Evolutionary conservation across 1,284 basidiomycete genomes (phyloP).

Genomic region (Sphaerobolus stellatus): DNA sequence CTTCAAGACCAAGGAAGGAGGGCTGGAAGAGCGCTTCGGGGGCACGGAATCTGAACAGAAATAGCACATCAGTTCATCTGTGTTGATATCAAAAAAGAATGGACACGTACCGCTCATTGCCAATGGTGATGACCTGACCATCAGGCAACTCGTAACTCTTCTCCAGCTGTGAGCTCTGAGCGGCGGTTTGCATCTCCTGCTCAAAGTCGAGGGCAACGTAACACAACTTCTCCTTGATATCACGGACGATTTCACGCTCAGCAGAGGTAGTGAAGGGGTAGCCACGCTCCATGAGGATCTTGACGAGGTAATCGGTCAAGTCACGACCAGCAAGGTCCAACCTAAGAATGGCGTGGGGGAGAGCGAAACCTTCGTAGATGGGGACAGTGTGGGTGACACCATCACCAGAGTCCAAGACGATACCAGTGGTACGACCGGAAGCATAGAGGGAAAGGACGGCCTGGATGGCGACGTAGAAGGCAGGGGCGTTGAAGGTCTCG

Average conservation of each 20-base stretch:
- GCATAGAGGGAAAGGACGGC: slow-evolving; percentile 92
- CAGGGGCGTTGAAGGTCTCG: slow-evolving; percentile 93
- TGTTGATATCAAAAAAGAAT: background rate
- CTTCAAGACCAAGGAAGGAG: slow-evolving; percentile 88
- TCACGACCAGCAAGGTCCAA: slow-evolving; percentile 95
- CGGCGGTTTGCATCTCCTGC: slow-evolving; percentile 92
- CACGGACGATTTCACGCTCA: slow-evolving; percentile 94
- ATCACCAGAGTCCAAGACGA: slow-evolving; percentile 92
- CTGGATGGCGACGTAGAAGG: slow-evolving; percentile 93
- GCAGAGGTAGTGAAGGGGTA: slow-evolving; percentile 94
- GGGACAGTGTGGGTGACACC: slow-evolving; percentile 94
- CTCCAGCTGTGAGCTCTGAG: slow-evolving; percentile 88
- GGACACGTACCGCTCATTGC: slow-evolving; percentile 80
- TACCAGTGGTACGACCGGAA: slow-evolving; percentile 90
- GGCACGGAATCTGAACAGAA: slow-evolving; percentile 75
- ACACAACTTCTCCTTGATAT: slow-evolving; percentile 98
- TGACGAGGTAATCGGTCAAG: slow-evolving; percentile 89
- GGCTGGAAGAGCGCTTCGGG: slow-evolving; percentile 99
- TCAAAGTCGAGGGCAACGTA: slow-evolving; percentile 97
- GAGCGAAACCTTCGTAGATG: slow-evolving; percentile 94
- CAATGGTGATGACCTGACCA: slow-evolving; percentile 95
- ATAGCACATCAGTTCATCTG: slow-evolving; percentile 6
- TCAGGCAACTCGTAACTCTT: slow-evolving; percentile 97
- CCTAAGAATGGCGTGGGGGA: slow-evolving; percentile 93
- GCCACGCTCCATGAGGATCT: slow-evolving; percentile 91